Conservation (phyloP, 164 flowering plant species). For the Platanus orientalis region DNA sequence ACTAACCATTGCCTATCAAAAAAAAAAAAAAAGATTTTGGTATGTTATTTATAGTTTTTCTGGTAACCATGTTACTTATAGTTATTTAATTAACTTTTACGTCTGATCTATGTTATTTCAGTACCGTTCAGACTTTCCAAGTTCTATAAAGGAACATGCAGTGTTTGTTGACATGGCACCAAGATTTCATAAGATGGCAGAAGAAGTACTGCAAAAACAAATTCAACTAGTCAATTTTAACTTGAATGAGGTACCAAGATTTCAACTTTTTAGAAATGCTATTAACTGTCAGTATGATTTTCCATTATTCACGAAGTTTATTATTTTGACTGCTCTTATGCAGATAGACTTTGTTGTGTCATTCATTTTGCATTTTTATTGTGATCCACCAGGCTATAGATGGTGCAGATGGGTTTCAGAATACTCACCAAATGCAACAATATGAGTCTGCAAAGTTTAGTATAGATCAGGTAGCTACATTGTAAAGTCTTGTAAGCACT, state of each 20-base stretch:
- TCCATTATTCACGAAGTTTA: background rate
- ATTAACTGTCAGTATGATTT: no score
- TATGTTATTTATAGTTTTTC: no score
- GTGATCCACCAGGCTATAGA: constrained; percentile 62
- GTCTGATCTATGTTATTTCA: constrained; percentile 29
- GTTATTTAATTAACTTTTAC: background rate
- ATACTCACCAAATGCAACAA: constrained; percentile 78
- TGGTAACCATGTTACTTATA: no score
- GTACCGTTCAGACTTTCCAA: constrained; percentile 79
- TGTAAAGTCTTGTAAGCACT: background rate
- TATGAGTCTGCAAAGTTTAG: constrained; percentile 84
- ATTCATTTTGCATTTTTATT: constrained; percentile 4
- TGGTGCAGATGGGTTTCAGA: constrained; percentile 97
- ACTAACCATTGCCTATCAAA: no score
- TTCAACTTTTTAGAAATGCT: no score
- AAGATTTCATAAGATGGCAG: constrained; percentile 69
- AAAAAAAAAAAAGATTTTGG: no score
- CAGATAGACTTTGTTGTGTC: background rate
- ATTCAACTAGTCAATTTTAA: constrained; percentile 57
- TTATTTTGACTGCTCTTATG: background rate
- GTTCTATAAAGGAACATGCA: constrained; percentile 62
- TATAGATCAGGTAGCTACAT: constrained; percentile 72
- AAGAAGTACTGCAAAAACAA: constrained; percentile 69
- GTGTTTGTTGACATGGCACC: constrained; percentile 86
- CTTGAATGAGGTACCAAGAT: constrained; percentile 63